Base-by-base conservation (phyloP, 2,329 filamentous ascomycete genomes). In the Aschersonia sp. region DNA sequence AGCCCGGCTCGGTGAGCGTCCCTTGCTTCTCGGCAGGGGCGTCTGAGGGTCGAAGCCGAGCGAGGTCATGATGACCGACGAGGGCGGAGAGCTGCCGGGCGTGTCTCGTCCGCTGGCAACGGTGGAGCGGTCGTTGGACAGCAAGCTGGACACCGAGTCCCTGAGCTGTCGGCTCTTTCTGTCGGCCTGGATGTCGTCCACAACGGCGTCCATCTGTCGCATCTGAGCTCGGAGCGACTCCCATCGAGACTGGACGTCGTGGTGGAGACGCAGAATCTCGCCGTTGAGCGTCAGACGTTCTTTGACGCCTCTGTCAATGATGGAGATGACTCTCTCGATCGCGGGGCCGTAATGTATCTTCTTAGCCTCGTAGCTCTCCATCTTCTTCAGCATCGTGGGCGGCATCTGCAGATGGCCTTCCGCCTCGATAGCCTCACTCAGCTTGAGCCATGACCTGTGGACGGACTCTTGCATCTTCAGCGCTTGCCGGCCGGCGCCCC, bases 381-480 rank as follows among this genome's bases (percentile, higher is more conserved):
- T 81, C 63, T 88, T 90, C 67, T 92, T 94, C 51, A 73, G 71
- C 66, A 92, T 75, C 2, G 72, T 70, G 5, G 81, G 70, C 29
- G 79, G 78, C 57, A 84, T 87, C 10, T 81, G 83, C 50, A 87
- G 66, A 53, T 92, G 83, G 57, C 83, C 73, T 6, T 81, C 82
- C 9, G 78, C 72, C 49, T 94, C 86, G 12, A 95, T 71, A 4
- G 80, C 81, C 59, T 95, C 87, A 52, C 77, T 81, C 37, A 98
- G 72, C 65, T 94, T 94, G 44, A 72, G 66, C 49, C 94, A 79
- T 60, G 88, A 95, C 53, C 90, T 77, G 59, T 94, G 86, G 29
- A 97, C 87, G 4, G 89, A 95, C 55, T 95, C 87, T 60, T 87
- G 90, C 88, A 98, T 95, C 68, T 95, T 95, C 55, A 92, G 80